phyloP scores from a whole-genome alignment of 164 flowering plant species.

The Sextonia rubra region DNA sequence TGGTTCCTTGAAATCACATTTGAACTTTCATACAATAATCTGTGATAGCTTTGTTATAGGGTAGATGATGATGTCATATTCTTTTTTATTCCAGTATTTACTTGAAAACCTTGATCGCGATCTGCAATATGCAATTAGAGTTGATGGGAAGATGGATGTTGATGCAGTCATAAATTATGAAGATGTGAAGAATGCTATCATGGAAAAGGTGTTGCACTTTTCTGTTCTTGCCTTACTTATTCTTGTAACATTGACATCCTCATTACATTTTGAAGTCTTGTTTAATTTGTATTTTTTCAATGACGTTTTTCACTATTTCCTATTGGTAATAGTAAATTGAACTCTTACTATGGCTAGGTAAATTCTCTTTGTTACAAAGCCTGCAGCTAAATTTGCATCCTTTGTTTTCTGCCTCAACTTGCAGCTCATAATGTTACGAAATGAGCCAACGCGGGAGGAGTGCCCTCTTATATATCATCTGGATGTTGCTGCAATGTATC shows the following conservation, averaged over 20 bases:
- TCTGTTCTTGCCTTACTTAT: background rate
- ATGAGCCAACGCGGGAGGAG: constrained; percentile 80
- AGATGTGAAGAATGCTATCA: constrained; percentile 80
- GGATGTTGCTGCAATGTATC: constrained; percentile 99
- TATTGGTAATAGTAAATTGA: background rate
- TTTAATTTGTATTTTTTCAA: background rate
- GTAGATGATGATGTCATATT: constrained; percentile 1
- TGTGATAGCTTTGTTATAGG: background rate
- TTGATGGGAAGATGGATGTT: constrained; percentile 95
- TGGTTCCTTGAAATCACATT: background rate
- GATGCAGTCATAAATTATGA: constrained; percentile 80
- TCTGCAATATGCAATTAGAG: constrained; percentile 89
- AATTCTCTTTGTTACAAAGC: background rate
- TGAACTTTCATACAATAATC: background rate
- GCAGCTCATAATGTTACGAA: constrained; percentile 71
- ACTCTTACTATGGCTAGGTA: background rate
- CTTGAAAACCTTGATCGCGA: constrained; percentile 88
- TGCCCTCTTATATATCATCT: constrained; percentile 95
- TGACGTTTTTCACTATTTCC: background rate
- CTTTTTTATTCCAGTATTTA: constrained; percentile 50
- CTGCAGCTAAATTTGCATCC: background rate
- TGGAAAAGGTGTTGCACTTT: constrained; percentile 59
- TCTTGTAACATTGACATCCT: background rate
- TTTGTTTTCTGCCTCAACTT: constrained; percentile 5
- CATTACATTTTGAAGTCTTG: background rate